phyloP scores from a whole-genome alignment of 1,284 basidiomycete genomes.

The Cutaneotrichosporon sp. region DNA sequence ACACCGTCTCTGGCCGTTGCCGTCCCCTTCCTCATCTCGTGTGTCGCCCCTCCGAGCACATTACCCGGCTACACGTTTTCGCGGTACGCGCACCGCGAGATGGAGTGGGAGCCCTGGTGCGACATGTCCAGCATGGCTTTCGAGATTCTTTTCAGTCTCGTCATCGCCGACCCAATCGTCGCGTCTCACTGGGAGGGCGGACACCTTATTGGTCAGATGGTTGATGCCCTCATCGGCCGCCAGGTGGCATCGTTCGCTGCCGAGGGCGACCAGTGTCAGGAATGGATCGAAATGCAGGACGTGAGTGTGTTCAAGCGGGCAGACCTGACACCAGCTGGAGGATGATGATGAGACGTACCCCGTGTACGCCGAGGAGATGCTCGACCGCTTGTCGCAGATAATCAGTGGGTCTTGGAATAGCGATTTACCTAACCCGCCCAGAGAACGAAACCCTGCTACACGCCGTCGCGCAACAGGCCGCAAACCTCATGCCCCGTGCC shows the following conservation, averaged over 20 bases:
- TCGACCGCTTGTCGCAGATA: slow-evolving; percentile 69
- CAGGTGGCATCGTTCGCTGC: slow-evolving; percentile 29
- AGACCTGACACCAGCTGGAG: slow-evolving; percentile 51
- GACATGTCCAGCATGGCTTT: slow-evolving; percentile 56
- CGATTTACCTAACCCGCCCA: slow-evolving; percentile 9
- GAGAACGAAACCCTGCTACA: slow-evolving; percentile 62
- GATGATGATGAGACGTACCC: slow-evolving; percentile 70
- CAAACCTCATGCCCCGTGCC: slow-evolving; percentile 61
- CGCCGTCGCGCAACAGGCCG: slow-evolving; percentile 68
- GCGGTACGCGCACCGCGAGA: slow-evolving; percentile 23
- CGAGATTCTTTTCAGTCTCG: slow-evolving; percentile 39
- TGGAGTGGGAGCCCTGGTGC: slow-evolving; percentile 65
- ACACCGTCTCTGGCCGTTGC: slow-evolving; percentile 59
- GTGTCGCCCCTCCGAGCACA: slow-evolving; percentile 29
- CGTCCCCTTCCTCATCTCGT: slow-evolving; percentile 57
- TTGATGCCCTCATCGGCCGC: slow-evolving; percentile 31
- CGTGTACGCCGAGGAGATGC: slow-evolving; percentile 67
- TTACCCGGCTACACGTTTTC: slow-evolving; percentile 26
- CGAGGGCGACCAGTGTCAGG: slow-evolving; percentile 54
- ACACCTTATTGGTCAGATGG: slow-evolving; percentile 26
- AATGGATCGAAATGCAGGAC: slow-evolving; percentile 64
- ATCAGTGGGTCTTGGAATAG: slow-evolving; percentile 50
- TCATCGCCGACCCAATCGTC: slow-evolving; percentile 26
- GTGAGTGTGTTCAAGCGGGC: slow-evolving; percentile 50
- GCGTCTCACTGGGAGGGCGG: slow-evolving; percentile 28